Evolutionary conservation across 2,329 filamentous ascomycete genomes (phyloP).

Genomic region (Fusarium newnesense): DNA sequence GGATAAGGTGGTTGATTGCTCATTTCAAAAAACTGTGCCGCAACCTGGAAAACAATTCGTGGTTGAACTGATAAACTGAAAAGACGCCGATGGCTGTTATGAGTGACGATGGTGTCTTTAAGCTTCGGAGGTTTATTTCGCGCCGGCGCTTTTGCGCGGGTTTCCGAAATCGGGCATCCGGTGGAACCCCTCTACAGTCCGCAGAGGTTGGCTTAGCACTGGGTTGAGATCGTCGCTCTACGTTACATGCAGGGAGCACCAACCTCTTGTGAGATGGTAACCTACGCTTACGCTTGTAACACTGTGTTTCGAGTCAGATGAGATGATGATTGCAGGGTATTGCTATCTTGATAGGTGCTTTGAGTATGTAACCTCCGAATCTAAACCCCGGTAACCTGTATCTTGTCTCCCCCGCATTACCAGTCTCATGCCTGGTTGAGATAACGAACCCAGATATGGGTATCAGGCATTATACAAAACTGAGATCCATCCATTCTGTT

Average conservation of each 20-base stretch:
- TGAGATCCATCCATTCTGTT: no score
- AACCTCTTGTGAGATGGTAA: not conserved
- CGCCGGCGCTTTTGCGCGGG: not conserved
- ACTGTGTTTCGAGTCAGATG: not conserved
- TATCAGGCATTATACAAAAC: not conserved
- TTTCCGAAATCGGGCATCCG: not conserved
- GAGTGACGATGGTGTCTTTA: not conserved
- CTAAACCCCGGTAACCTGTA: not conserved
- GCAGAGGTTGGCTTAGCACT: not conserved
- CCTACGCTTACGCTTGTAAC: not conserved
- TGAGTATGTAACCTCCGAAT: not conserved
- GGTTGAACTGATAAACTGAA: accelerated
- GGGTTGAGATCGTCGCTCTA: constrained; percentile 1
- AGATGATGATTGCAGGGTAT: not conserved
- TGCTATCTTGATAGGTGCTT: not conserved
- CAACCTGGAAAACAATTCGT: accelerated
- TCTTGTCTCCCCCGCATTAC: not conserved
- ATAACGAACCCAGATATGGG: no score
- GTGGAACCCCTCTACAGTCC: not conserved
- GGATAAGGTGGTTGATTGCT: constrained; percentile 7
- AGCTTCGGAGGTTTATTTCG: constrained; percentile 5
- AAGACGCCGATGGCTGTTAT: not conserved
- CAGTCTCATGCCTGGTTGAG: not conserved
- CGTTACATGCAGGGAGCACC: not conserved
- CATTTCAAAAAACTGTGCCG: accelerated